phyloP scores from a whole-genome alignment of 1,284 basidiomycete genomes.

The Puccinia polysora region DNA sequence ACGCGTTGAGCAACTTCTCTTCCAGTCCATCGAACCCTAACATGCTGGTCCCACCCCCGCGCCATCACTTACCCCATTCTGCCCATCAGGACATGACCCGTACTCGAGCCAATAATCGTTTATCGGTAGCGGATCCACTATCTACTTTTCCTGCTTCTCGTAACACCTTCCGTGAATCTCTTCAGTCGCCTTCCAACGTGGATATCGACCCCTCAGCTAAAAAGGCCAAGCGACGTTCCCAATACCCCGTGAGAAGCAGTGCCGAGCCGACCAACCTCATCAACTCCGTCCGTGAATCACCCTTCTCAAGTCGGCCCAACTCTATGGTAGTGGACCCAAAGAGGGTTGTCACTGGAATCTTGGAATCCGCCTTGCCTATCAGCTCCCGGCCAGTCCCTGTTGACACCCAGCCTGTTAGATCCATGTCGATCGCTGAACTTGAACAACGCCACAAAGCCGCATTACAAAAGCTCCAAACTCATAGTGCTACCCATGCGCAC shows the following conservation, averaged over 20 bases:
- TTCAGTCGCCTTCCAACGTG: not conserved
- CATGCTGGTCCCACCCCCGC: no score
- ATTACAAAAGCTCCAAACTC: conserved; percentile 22
- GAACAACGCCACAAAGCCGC: conserved; percentile 20
- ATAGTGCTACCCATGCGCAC: not conserved
- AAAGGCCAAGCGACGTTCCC: not conserved
- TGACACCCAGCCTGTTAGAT: not conserved
- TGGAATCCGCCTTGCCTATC: conserved; percentile 26
- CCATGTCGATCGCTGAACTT: conserved; percentile 31
- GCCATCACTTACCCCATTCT: no score
- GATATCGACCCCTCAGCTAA: not conserved
- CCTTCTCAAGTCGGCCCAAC: conserved; percentile 2
- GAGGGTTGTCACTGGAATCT: conserved; percentile 24
- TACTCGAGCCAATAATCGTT: no score
- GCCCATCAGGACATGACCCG: no score
- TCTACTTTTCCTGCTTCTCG: no score
- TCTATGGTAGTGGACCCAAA: conserved; percentile 1
- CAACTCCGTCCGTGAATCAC: not conserved
- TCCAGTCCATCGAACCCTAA: no score
- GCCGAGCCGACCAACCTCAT: conserved; percentile 8
- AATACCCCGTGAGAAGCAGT: not conserved
- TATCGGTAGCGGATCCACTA: no score
- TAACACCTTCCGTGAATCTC: no score
- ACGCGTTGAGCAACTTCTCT: no score
- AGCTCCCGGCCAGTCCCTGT: conserved; percentile 28